phyloP scores from a whole-genome alignment of 2,329 filamentous ascomycete species.

The Thelonectria blattea region DNA sequence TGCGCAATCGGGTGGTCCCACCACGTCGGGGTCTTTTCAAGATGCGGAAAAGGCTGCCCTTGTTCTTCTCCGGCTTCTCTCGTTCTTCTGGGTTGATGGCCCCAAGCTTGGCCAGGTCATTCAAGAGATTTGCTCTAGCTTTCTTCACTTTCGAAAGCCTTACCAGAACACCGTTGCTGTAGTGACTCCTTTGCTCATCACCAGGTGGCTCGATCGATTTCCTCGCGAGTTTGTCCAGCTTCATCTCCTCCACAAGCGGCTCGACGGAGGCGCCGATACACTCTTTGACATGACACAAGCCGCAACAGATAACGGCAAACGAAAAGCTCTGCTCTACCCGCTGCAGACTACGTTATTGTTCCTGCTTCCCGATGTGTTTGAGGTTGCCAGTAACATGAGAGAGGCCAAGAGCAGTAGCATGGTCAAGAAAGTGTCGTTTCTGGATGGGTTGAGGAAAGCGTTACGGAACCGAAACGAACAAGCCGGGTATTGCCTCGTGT shows the following conservation, averaged over 20 bases:
- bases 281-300: constrained; percentile 73
- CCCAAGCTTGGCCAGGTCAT: constrained; percentile 66
- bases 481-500: constrained; percentile 70
- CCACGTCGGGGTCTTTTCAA: constrained; percentile 44
- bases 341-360: constrained; percentile 68
- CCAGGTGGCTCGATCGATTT: constrained; percentile 69
- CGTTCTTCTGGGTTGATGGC: constrained; percentile 69
- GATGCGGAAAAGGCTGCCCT: constrained; percentile 61
- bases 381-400: constrained; percentile 70
- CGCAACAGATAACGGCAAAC: constrained; percentile 62
- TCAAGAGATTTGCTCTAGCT: constrained; percentile 70
- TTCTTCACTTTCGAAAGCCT: constrained; percentile 68
- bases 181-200: constrained; percentile 67
- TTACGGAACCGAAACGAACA: constrained; percentile 69
- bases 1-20: constrained; percentile 44
- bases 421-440: constrained; percentile 69
- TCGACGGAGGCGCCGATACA: constrained; percentile 71
- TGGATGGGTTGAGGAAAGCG: constrained; percentile 68
- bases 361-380: constrained; percentile 71
- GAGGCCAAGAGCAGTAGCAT: constrained; percentile 67
- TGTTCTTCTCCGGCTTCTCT: constrained; percentile 63
- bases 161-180: constrained; percentile 70
- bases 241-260: constrained; percentile 64
- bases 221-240: constrained; percentile 69
- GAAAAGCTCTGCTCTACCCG: constrained; percentile 63